A percentile compares a stretch with the other conserved stretches of the same genome.
Evolutionary conservation across 768 basidiomycete species (phyloP).

Genomic region (Scleroderma bovista): DNA sequence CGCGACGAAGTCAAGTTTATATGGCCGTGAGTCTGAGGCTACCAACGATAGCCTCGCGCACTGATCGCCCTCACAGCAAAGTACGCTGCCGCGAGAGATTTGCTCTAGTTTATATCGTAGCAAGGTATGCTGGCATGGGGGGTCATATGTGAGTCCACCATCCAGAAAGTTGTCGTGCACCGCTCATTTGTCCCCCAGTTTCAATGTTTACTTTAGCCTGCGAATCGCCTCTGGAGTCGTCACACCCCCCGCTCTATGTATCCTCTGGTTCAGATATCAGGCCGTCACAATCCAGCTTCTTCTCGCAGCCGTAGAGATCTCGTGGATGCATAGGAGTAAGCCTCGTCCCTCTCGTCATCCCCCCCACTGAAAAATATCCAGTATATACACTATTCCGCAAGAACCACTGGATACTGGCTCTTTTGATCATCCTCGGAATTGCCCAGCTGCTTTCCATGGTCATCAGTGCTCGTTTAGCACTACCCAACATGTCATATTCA

Average conservation of each 20-base stretch:
- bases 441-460: constrained; percentile 14
- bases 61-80: constrained; percentile 2
- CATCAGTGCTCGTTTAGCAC: constrained; percentile 8
- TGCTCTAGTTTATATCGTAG: constrained; percentile 6
- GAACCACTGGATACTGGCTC: constrained; percentile 2
- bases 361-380: background rate
- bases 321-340: constrained; percentile 18
- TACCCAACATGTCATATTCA: constrained; percentile 8
- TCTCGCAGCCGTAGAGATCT: constrained; percentile 5
- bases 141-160: constrained; percentile 14
- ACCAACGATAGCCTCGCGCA: background rate
- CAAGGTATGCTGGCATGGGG: constrained; percentile 11
- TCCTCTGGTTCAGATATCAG: constrained; percentile 15
- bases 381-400: constrained; percentile 15
- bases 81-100: constrained; percentile 3
- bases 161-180: background rate
- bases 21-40: constrained; percentile 17
- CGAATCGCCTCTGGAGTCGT: constrained; percentile 13
- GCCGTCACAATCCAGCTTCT: constrained; percentile 10
- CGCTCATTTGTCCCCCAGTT: constrained; percentile 7
- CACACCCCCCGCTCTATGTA: constrained; percentile 7
- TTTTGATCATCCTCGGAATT: constrained; percentile 6
- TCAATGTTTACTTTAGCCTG: constrained; percentile 15
- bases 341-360: background rate
- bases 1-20: constrained; percentile 11